phyloP scores from a whole-genome alignment of 345 rosid species.

The Salix koriyanagi region DNA sequence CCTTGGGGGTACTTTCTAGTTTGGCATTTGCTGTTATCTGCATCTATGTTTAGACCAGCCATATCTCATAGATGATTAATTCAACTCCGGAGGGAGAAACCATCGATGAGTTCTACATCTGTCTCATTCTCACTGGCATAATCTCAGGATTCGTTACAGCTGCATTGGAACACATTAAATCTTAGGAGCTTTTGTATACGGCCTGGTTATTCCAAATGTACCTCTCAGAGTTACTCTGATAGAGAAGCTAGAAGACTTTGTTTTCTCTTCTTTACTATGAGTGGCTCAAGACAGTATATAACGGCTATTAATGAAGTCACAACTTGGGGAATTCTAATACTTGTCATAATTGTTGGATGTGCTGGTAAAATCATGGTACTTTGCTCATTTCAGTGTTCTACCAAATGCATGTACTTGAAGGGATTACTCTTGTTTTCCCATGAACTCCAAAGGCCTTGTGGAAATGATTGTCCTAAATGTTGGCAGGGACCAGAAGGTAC shows the following conservation, averaged over 20 bases:
- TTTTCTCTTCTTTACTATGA: slow-evolving; percentile 85
- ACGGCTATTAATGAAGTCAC: slow-evolving; percentile 31
- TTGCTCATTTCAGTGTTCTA: slow-evolving; percentile 45
- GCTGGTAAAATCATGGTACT: slow-evolving; percentile 80
- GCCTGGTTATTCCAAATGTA: slow-evolving; percentile 85
- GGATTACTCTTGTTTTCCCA: slow-evolving; percentile 68
- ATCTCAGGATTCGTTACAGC: slow-evolving; percentile 87
- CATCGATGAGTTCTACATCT: slow-evolving; percentile 68
- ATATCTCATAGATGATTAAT: slow-evolving; percentile 57
- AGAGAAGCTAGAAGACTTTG: slow-evolving; percentile 93
- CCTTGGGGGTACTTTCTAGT: slow-evolving; percentile 65
- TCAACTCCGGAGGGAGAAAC: slow-evolving; percentile 90
- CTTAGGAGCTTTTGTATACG: slow-evolving; percentile 88
- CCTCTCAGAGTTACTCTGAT: slow-evolving; percentile 82
- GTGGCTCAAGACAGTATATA: slow-evolving; percentile 65
- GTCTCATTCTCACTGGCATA: slow-evolving; percentile 85
- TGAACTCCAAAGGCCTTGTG: slow-evolving; percentile 91
- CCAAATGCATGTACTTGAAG: slow-evolving; percentile 79
- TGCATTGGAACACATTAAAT: slow-evolving; percentile 95
- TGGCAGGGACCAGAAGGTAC: slow-evolving; percentile 82
- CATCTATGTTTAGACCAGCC: slow-evolving; percentile 59
- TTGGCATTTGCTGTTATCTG: slow-evolving; percentile 48
- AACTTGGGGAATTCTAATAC: slow-evolving; percentile 47
- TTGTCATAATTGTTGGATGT: slow-evolving; percentile 51
- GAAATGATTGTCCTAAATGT: slow-evolving; percentile 91